Evolutionary conservation across 176 grass and related monocot genomes (phyloP).

Genomic region (Oryza nivara): DNA sequence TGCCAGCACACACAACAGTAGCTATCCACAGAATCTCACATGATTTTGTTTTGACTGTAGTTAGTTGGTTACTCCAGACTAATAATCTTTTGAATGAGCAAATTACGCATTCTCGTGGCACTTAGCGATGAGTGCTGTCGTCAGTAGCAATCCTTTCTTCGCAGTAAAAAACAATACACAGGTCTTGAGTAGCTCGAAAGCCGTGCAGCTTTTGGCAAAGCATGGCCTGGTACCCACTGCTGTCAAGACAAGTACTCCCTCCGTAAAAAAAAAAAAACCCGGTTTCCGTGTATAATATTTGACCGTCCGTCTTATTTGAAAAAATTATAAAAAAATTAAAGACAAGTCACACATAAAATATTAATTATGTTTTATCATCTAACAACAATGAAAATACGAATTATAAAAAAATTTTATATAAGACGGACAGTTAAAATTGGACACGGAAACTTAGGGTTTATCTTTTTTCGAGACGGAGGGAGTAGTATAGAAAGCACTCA

Average conservation of each 20-base stretch:
- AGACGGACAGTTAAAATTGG: no score
- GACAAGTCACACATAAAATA: no score
- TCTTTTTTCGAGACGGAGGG: no score
- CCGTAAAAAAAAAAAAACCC: no score
- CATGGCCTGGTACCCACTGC: constrained; percentile 25
- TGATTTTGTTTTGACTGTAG: constrained; percentile 15
- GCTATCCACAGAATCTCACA: background rate
- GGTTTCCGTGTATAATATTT: no score
- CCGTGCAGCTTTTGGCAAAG: constrained; percentile 48
- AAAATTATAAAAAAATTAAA: no score
- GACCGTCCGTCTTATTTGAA: no score
- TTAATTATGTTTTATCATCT: no score
- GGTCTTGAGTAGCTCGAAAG: constrained; percentile 34
- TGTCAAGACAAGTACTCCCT: background rate
- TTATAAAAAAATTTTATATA: no score
- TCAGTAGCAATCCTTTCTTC: constrained; percentile 13
- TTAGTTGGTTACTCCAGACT: background rate
- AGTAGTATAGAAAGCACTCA: constrained; percentile 38
- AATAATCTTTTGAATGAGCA: background rate
- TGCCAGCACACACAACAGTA: background rate
- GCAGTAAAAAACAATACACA: constrained; percentile 3
- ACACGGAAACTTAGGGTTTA: no score
- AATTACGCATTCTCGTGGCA: constrained; percentile 10
- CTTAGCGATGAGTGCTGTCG: constrained; percentile 30
- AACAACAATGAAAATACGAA: no score